phyloP scores from a whole-genome alignment of 495 filamentous ascomycete species.

The Penicillium simplicissimum region DNA sequence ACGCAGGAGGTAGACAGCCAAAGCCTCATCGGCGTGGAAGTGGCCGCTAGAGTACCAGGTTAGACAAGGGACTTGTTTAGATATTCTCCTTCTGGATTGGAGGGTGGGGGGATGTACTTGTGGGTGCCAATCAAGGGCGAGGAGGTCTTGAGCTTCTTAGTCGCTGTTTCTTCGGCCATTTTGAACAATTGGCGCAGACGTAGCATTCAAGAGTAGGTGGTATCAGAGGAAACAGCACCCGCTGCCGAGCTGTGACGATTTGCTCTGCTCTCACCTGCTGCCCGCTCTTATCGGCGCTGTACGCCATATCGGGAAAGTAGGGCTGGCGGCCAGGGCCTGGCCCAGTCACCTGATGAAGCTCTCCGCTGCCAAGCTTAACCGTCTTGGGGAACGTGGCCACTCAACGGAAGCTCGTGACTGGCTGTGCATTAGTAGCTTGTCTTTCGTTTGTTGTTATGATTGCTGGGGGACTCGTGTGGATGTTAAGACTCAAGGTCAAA shows the following conservation, averaged over 20 bases:
- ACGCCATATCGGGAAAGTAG: constrained; percentile 29
- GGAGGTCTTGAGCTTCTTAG: constrained; percentile 70
- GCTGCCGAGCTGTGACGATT: constrained; percentile 17
- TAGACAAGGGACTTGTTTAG: background rate
- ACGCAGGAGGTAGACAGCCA: constrained; percentile 95
- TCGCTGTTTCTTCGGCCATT: constrained; percentile 64
- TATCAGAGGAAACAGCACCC: constrained; percentile 1
- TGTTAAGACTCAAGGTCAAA: background rate
- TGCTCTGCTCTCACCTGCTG: constrained; percentile 21
- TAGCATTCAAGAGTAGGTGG: constrained; percentile 25
- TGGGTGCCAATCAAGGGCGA: constrained; percentile 80
- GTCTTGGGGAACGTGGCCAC: constrained; percentile 2
- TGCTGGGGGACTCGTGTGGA: background rate
- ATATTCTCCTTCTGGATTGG: background rate
- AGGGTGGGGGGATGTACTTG: constrained; percentile 52
- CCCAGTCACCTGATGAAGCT: constrained; percentile 5
- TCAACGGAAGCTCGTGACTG: background rate
- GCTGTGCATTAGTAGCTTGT: background rate
- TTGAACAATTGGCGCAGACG: constrained; percentile 39
- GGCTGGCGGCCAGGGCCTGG: constrained; percentile 20
- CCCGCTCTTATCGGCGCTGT: constrained; percentile 23
- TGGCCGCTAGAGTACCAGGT: constrained; percentile 55
- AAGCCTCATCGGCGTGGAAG: constrained; percentile 98
- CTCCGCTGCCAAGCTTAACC: background rate
- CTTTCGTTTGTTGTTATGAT: background rate